These are phyloP conservation scores for Xylaria sp. DNA, from an alignment of 2,329 filamentous ascomycete genomes.

Conservation along the genomic window DNA sequence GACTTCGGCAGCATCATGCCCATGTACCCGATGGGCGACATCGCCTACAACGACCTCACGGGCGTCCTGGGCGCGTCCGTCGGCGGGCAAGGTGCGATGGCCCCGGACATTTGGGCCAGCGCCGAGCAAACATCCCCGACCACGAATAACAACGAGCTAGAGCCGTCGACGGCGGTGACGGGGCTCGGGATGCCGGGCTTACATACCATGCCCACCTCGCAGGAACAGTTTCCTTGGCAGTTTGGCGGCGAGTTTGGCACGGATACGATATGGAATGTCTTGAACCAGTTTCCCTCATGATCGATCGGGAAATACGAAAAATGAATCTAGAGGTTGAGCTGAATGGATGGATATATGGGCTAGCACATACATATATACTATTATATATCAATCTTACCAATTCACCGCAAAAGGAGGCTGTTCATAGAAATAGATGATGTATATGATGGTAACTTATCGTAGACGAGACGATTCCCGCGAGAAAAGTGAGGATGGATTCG, in stretches of 20 bases:
- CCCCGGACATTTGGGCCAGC: slow-evolving; percentile 28
- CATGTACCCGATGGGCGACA: slow-evolving; percentile 67
- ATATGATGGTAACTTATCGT: not conserved
- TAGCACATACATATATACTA: not conserved
- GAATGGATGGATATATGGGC: not conserved
- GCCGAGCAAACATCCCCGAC: slow-evolving; percentile 3
- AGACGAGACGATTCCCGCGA: not conserved
- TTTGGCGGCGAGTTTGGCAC: slow-evolving; percentile 67
- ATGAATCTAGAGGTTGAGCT: no score
- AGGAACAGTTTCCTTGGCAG: slow-evolving; percentile 55
- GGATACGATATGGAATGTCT: slow-evolving; percentile 66
- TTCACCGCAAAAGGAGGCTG: not conserved
- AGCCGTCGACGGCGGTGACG: slow-evolving; percentile 2
- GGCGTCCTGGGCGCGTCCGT: slow-evolving; percentile 50
- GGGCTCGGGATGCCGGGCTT: slow-evolving; percentile 36
- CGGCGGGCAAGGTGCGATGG: slow-evolving; percentile 40
- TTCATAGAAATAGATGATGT: not conserved
- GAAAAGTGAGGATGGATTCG: no score
- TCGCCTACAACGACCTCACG: slow-evolving; percentile 67
- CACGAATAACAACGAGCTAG: not conserved
- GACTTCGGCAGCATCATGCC: slow-evolving; percentile 64
- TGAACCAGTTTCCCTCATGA: slow-evolving; percentile 60
- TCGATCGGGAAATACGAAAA: not conserved
- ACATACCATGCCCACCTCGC: slow-evolving; percentile 29
- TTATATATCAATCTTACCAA: not conserved